Evolutionary conservation across 73 alveolate species (phyloP).

Genomic region (Paramecium pentaurelia): DNA sequence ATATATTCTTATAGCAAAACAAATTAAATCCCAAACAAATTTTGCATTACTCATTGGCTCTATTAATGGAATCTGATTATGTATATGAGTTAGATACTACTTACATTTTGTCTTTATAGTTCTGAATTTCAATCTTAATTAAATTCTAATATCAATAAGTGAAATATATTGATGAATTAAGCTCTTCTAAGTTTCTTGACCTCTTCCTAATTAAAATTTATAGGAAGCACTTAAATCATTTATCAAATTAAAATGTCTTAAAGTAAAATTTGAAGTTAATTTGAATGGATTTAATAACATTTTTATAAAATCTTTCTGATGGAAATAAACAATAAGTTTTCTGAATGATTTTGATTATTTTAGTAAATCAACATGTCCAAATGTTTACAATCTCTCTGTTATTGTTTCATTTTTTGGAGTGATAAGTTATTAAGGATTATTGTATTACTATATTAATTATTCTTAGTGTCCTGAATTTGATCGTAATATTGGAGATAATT

Average conservation of each 20-base stretch:
- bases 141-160: background rate
- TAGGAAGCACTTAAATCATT: background rate
- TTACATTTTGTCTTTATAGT: background rate
- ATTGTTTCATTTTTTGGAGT: background rate
- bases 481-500: background rate
- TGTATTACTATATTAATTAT: background rate
- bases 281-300: background rate
- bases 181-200: background rate
- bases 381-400: background rate
- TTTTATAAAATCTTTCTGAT: background rate
- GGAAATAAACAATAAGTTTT: slow-evolving; percentile 4
- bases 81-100: background rate
- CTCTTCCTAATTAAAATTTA: background rate
- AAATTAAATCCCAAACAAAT: slow-evolving; percentile 23
- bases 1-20: background rate
- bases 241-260: background rate
- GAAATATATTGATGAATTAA: background rate
- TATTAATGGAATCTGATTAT: background rate
- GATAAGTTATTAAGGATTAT: background rate
- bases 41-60: background rate
- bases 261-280: background rate
- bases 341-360: background rate
- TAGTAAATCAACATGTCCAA: background rate
- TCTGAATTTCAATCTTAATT: background rate
- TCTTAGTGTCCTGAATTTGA: background rate